Base-by-base conservation (phyloP, 2,329 filamentous ascomycete species). In the Gaeumannomyces sp. region DNA sequence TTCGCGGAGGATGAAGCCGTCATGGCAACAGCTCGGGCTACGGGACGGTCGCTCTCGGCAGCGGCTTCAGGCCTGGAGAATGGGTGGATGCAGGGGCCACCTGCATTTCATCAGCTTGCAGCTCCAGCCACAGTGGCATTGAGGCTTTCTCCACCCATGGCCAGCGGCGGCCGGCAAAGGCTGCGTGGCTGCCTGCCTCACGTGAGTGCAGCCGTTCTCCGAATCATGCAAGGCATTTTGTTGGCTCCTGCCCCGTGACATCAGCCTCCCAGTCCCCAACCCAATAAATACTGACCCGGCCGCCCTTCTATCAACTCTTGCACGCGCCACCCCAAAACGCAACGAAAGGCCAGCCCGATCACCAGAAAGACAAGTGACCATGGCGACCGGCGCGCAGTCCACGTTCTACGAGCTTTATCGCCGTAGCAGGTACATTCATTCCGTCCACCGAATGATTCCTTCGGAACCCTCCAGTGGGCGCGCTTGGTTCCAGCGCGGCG, bases 361-460 rank as follows among this genome's bases (percentile, higher is more conserved):
- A 58, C 31, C 22, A 27, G 29, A n/a, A 28, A 59, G 31, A 38
- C 29, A 35, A 63, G 56, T 22, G 70, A 66, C 66, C 50, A 72
- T 74, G 71, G 70, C 70, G 59, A 69, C 67, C 53, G 83, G 31
- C 56, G 58, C 33, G 22, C 56, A 64, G 50, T 58, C 86, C 76
- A 84, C 84, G 45, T 89, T 85, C 82, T 99, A 98, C 79, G 95
- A 99, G 86, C 89, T 99, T 74, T 99, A 99, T 79, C 92, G 95
- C 73, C 90, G 93, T 81, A 97, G 93, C 87, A 98, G 94, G 95
- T 98, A 92, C 77, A 78, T 66, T 45, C 22, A 53, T 19, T 53
- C 45, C 45, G 5, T 25, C n/a, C 8, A 69, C 68, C 27, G 58
- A 64, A 69, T 62, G 61, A 67, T 66, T 65, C 67, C 68, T 64